Evolutionary conservation across 495 filamentous ascomycete species (phyloP), one percentile per base, ranked within the genome.

Genomic region (Recurvomyces mirabilis): DNA sequence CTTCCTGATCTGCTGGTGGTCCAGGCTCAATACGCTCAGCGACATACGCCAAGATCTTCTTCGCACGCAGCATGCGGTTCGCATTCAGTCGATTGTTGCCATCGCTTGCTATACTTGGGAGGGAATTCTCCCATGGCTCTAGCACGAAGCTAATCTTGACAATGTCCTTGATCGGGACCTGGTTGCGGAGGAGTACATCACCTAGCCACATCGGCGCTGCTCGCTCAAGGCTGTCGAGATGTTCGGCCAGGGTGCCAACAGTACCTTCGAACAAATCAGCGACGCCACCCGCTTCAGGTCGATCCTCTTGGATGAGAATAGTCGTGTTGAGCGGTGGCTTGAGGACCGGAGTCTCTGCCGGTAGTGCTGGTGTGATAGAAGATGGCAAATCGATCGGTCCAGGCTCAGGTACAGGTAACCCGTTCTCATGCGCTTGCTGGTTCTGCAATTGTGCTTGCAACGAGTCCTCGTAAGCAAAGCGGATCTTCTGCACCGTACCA

Each of bases 261-360:
- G 78, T 93, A 1, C 91, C 93, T 56, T 87, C 70, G 58, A 93
- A 96, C 4, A 96, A 66, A 66, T 96, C 91, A 20, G 83, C 82
- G 37, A 87, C 88, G 35, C 91, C 91, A 22, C 88, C 91, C 25
- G 82, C 83, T 54, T 82, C 81, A 7, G 76, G 77, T 0, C 82
- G 81, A 56, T 98, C 93, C 59, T 96, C 91, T 60, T 98, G 93
- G 38, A 98, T 86, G 34, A 96, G 83, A 24, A 98, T 82, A 18
- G 79, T 83, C 14, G 86, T 94, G 15, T 75, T 74, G 15, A 75
- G 57, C 0, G 91, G 91, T 14, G 82, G 79, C 46, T 84, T 78
- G 17, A 98, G 61, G 19, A 83, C 75, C 0, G 91, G 91, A 1
- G 91, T 93, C 53, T 98, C 91, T 48, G 70, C 83, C 1, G 82